These are phyloP conservation scores for Eucalyptus guilfoylei DNA, from an alignment of 345 rosid species.

Conservation along the genomic window DNA sequence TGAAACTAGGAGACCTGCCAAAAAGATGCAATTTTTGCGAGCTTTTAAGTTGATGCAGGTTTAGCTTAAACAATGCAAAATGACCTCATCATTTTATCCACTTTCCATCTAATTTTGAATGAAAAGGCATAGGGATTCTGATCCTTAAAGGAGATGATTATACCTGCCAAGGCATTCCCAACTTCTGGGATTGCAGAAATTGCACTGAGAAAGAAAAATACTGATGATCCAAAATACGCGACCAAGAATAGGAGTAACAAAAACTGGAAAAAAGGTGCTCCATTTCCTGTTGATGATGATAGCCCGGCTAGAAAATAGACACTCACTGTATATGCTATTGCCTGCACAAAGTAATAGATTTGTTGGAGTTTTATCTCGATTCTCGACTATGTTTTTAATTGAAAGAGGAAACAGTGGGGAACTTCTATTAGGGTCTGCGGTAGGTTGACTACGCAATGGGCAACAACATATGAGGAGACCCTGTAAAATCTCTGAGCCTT, in stretches of 20 bases:
- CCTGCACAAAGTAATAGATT: conserved; percentile 1
- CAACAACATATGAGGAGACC: conserved; percentile 17
- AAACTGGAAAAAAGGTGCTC: conserved; percentile 3
- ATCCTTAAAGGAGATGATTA: not conserved
- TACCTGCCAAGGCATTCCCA: conserved; percentile 28
- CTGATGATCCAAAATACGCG: conserved; percentile 15
- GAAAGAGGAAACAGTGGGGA: not conserved
- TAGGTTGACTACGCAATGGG: conserved; percentile 17
- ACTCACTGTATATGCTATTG: conserved; percentile 3
- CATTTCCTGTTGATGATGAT: not conserved
- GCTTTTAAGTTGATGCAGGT: not conserved
- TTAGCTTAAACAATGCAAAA: not conserved
- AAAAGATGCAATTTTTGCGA: not conserved
- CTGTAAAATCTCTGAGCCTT: conserved; percentile 15
- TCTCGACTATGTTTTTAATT: not conserved
- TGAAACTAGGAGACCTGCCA: conserved; percentile 16
- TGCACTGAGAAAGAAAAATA: conserved; percentile 15
- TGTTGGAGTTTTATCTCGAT: not conserved
- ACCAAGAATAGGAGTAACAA: conserved; percentile 5
- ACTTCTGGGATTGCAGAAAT: conserved; percentile 23
- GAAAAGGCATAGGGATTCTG: not conserved
- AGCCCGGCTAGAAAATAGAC: conserved; percentile 14
- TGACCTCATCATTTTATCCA: not conserved
- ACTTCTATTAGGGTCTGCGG: conserved; percentile 21
- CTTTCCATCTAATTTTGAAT: not conserved